Evolutionary conservation across 805 yeast genomes (phyloP).

Genomic region (Lipomyces orientalis): DNA sequence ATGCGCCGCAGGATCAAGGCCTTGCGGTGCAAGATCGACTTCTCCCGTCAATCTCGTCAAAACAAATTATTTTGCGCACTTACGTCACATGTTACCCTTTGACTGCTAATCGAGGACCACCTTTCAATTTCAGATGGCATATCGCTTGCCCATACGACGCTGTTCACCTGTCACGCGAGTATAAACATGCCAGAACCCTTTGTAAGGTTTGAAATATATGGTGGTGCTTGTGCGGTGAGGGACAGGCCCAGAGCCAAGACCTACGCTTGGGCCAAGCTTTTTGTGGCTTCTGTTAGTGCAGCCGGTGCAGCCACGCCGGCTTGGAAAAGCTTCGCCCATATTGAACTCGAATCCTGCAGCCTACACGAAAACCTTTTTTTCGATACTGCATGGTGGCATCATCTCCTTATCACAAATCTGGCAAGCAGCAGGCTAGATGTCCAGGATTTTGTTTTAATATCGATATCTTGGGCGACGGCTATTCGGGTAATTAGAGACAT

Average conservation of each 20-base stretch:
- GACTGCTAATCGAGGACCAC: conserved; percentile 3
- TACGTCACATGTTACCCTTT: background rate
- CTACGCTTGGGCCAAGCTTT: conserved; percentile 5
- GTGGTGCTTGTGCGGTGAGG: background rate
- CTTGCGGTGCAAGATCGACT: background rate
- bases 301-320: background rate
- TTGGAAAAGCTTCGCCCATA: conserved; percentile 7
- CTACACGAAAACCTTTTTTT: background rate
- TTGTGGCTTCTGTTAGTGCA: background rate
- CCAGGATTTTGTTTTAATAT: conserved; percentile 1
- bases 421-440: background rate
- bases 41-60: background rate
- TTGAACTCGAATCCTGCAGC: background rate
- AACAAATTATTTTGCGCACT: background rate
- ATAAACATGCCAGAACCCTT: background rate
- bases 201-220: background rate
- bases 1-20: background rate
- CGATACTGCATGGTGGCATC: background rate
- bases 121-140: background rate
- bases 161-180: background rate
- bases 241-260: conserved; percentile 1
- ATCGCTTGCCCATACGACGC: background rate
- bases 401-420: conserved; percentile 7
- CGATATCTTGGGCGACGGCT: background rate
- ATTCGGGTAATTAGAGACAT: conserved; percentile 2